These are phyloP conservation scores for Pythium oligandrum DNA, from an alignment of 352 stramenopile species.

Conservation along the genomic window DNA sequence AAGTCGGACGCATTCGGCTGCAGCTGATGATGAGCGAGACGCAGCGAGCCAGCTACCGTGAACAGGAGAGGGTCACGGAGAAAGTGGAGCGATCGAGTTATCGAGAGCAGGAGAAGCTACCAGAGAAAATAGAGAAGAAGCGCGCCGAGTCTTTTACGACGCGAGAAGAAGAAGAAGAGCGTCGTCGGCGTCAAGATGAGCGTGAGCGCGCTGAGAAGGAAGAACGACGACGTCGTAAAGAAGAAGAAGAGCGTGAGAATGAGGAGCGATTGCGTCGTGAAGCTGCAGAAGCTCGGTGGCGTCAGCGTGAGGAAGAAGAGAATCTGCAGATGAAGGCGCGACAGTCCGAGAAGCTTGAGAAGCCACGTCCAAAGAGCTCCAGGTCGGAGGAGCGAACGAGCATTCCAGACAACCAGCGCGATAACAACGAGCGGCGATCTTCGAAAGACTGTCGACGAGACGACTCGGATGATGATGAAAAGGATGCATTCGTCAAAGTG, in stretches of 20 bases:
- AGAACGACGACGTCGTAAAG: conserved; percentile 3
- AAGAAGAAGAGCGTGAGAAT: conserved; percentile 1
- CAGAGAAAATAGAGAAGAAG: no score
- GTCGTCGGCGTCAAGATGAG: background rate
- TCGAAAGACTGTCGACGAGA: no score
- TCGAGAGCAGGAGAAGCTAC: conserved; percentile 10
- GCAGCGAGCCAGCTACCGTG: background rate
- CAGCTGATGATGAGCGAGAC: conserved; percentile 35
- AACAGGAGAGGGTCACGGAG: conserved; percentile 15
- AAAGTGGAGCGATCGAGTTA: conserved; percentile 13
- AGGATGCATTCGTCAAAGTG: no score
- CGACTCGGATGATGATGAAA: no score
- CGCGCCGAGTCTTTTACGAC: background rate
- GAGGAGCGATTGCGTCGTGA: conserved; percentile 13
- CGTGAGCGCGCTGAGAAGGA: background rate
- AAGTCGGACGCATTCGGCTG: conserved; percentile 40
- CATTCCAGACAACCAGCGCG: no score
- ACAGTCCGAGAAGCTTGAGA: no score
- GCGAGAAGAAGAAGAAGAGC: conserved; percentile 12
- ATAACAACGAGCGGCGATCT: background rate
- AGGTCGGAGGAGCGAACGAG: no score
- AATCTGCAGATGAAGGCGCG: background rate
- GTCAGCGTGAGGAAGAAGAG: conserved; percentile 11
- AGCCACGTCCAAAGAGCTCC: no score
- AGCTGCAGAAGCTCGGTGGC: conserved; percentile 1